phyloP scores from a whole-genome alignment of 2,329 filamentous ascomycete genomes.

The Neofusicoccum cordaticola region DNA sequence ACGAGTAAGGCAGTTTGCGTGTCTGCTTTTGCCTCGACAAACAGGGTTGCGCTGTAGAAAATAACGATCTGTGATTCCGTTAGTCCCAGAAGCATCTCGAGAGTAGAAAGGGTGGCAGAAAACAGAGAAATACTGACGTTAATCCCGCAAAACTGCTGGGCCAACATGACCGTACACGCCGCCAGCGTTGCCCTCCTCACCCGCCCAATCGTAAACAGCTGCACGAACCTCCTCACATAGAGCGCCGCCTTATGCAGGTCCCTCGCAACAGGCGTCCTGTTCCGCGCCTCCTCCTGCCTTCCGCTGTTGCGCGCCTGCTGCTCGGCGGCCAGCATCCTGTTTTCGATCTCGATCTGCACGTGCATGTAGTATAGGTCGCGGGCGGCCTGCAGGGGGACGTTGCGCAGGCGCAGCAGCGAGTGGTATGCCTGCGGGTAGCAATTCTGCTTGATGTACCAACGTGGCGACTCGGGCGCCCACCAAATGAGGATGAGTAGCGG shows the following conservation, averaged over 20 bases:
- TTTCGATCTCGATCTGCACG: slow-evolving; percentile 32
- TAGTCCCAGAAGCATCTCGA: not conserved
- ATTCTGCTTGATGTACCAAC: slow-evolving; percentile 27
- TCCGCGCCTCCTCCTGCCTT: not conserved
- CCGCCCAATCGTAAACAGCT: slow-evolving; percentile 25
- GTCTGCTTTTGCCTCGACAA: not conserved
- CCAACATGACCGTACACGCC: slow-evolving; percentile 31
- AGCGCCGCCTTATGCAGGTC: slow-evolving; percentile 10
- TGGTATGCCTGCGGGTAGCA: slow-evolving; percentile 23
- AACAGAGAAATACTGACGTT: slow-evolving; percentile 29
- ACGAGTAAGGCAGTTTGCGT: slow-evolving; percentile 30
- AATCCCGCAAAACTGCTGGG: slow-evolving; percentile 30
- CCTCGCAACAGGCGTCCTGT: not conserved
- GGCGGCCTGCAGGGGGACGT: slow-evolving; percentile 51
- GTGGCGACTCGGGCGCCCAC: slow-evolving; percentile 25
- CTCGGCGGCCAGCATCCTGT: slow-evolving; percentile 31
- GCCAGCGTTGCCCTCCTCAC: slow-evolving; percentile 28
- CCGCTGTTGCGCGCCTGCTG: slow-evolving; percentile 22
- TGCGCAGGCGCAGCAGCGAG: slow-evolving; percentile 53
- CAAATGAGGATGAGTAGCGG: slow-evolving; percentile 27
- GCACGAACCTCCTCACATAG: slow-evolving; percentile 9
- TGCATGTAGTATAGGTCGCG: slow-evolving; percentile 52
- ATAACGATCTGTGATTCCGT: slow-evolving; percentile 11
- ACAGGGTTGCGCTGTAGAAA: slow-evolving; percentile 1
- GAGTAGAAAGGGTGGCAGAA: slow-evolving; percentile 21